Conservation (phyloP, 345 rosid genomes). For the Gossypium stocksii region DNA sequence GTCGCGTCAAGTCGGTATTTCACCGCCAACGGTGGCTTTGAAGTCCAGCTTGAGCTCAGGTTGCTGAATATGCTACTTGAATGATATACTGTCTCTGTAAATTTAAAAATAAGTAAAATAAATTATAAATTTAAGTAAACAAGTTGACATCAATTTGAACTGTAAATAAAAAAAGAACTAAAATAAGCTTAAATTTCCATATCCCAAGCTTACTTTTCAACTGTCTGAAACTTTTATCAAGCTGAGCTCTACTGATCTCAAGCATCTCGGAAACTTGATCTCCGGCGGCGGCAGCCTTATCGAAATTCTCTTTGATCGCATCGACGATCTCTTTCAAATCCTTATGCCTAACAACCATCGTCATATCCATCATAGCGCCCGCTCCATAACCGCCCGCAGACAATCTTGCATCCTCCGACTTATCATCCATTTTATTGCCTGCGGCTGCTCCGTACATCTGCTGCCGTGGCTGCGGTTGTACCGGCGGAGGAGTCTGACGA, state of each 20-base stretch:
- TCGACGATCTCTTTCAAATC: conserved; percentile 90
- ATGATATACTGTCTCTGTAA: conserved; percentile 89
- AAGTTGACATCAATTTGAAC: background rate
- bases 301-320: conserved; percentile 75
- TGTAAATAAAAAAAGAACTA: background rate
- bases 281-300: conserved; percentile 74
- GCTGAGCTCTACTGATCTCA: conserved; percentile 82
- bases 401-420: conserved; percentile 45
- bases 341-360: conserved; percentile 82
- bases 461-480: conserved; percentile 19
- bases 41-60: conserved; percentile 93
- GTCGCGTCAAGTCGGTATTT: conserved; percentile 72
- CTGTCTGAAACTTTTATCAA: conserved; percentile 84
- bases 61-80: conserved; percentile 78
- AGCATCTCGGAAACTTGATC: conserved; percentile 83
- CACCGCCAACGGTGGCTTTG: conserved; percentile 90
- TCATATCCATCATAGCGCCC: conserved; percentile 53
- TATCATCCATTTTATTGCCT: conserved; percentile 26
- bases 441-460: conserved; percentile 20
- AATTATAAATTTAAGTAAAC: background rate
- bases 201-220: conserved; percentile 56
- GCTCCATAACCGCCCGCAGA: conserved; percentile 47
- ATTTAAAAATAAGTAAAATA: background rate
- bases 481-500: background rate
- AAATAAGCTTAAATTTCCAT: background rate